Conservation (phyloP, 345 rosid species). For the Heritiera littoralis region DNA sequence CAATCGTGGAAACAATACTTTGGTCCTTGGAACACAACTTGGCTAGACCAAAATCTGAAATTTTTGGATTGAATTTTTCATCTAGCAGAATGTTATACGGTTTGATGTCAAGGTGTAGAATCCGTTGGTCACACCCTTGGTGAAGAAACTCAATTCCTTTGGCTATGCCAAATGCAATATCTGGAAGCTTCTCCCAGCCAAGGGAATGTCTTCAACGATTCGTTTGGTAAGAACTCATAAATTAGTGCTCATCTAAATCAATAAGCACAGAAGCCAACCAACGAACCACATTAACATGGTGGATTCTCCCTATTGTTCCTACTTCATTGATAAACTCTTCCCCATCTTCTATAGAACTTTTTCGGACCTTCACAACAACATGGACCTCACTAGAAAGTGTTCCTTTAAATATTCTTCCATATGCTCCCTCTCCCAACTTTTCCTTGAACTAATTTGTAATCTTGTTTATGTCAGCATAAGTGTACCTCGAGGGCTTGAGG, state of each 20-base stretch:
- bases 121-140: constrained; percentile 24
- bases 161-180: constrained; percentile 23
- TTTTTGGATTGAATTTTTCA: constrained; percentile 23
- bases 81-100: constrained; percentile 22
- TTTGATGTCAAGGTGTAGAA: constrained; percentile 30
- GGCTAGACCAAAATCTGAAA: constrained; percentile 25
- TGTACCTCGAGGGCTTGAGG: constrained; percentile 26
- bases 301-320: constrained; percentile 26
- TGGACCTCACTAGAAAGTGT: constrained; percentile 22
- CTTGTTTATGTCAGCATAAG: constrained; percentile 16
- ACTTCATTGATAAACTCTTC: constrained; percentile 36
- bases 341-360: constrained; percentile 19
- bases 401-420: constrained; percentile 33
- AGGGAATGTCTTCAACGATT: constrained; percentile 23
- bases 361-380: constrained; percentile 33
- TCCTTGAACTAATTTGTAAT: constrained; percentile 11
- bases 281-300: constrained; percentile 28
- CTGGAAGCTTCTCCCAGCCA: constrained; percentile 24
- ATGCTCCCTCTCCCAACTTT: constrained; percentile 36
- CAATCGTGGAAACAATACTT: constrained; percentile 13
- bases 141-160: constrained; percentile 27
- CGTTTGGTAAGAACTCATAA: constrained; percentile 26
- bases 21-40: constrained; percentile 19
- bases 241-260: constrained; percentile 18
- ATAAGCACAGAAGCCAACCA: constrained; percentile 27